These are phyloP conservation scores for Penicillium sp. DNA, from an alignment of 2,329 filamentous ascomycete species.

Conservation along the genomic window DNA sequence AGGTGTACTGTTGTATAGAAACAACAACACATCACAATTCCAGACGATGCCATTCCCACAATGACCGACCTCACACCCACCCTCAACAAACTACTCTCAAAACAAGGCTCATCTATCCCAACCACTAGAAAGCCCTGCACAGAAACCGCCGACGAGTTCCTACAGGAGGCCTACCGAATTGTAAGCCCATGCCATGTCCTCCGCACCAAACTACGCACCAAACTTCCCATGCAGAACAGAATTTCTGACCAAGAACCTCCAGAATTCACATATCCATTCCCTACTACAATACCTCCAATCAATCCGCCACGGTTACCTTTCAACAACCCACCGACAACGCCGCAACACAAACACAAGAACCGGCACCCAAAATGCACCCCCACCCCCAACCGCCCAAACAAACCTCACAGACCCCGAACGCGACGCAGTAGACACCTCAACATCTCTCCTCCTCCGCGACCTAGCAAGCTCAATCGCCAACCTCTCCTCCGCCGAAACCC, in stretches of 20 bases:
- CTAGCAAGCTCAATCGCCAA: slow-evolving; percentile 77
- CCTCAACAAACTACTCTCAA: slow-evolving; percentile 37
- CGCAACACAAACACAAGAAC: slow-evolving; percentile 28
- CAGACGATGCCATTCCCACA: slow-evolving; percentile 9
- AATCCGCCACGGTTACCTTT: slow-evolving; percentile 88
- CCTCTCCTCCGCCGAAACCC: slow-evolving; percentile 76
- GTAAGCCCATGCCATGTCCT: slow-evolving; percentile 47
- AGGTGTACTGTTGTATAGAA: slow-evolving; percentile 3
- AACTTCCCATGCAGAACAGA: not conserved
- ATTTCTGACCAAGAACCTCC: slow-evolving; percentile 6
- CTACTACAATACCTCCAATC: slow-evolving; percentile 76
- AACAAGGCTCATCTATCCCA: slow-evolving; percentile 34
- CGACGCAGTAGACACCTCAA: slow-evolving; percentile 82
- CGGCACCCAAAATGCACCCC: slow-evolving; percentile 29
- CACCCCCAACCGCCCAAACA: slow-evolving; percentile 45
- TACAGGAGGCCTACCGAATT: slow-evolving; percentile 92
- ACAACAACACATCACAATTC: slow-evolving; percentile 5
- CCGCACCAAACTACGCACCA: not conserved
- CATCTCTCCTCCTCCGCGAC: slow-evolving; percentile 80
- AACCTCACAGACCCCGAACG: slow-evolving; percentile 75
- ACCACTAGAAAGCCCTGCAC: slow-evolving; percentile 18
- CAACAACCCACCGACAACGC: slow-evolving; percentile 59
- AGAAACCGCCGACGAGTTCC: slow-evolving; percentile 70
- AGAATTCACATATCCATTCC: slow-evolving; percentile 83
- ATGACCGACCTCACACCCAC: slow-evolving; percentile 46